Evolutionary conservation across 2,329 filamentous ascomycete species (phyloP).

Genomic region (Celoporthe dispersa): DNA sequence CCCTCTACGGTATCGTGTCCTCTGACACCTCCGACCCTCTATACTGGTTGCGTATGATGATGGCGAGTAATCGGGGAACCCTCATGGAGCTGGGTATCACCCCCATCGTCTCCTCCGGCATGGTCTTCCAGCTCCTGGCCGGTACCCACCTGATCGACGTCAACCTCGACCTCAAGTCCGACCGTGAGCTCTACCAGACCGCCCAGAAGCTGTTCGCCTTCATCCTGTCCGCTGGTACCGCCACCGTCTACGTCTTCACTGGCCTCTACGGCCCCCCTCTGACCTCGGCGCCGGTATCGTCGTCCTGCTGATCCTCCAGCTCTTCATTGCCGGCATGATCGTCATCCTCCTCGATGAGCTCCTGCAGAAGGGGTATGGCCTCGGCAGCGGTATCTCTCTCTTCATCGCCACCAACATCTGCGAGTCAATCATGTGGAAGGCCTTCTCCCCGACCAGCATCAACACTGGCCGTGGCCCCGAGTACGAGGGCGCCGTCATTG

Average conservation of each 20-base stretch:
- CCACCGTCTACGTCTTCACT: conserved; percentile 97
- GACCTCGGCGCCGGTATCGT: conserved; percentile 98
- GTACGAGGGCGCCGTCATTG: conserved; percentile 98
- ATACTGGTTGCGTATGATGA: conserved; percentile 99
- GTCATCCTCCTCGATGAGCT: conserved; percentile 99
- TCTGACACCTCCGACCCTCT: conserved; percentile 97
- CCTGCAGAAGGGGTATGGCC: conserved; percentile 98
- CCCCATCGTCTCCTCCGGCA: conserved; percentile 98
- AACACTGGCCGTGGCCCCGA: conserved; percentile 99
- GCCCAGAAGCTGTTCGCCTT: conserved; percentile 99
- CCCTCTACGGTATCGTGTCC: conserved; percentile 97
- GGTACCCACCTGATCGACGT: conserved; percentile 99
- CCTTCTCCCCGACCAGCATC: conserved; percentile 98
- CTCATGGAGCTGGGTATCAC: conserved; percentile 97
- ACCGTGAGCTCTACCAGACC: conserved; percentile 99
- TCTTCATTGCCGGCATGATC: conserved; percentile 95
- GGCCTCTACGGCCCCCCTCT: conserved; percentile 96
- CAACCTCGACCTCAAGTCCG: conserved; percentile 99
- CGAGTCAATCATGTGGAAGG: conserved; percentile 99
- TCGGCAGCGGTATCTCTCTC: conserved; percentile 97
- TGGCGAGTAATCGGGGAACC: conserved; percentile 97
- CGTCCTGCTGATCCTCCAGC: conserved; percentile 96
- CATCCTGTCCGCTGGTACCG: conserved; percentile 95
- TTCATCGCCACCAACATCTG: conserved; percentile 99
- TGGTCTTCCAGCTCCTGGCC: conserved; percentile 99